Evolutionary conservation across 2,329 filamentous ascomycete species (phyloP).

Genomic region (Cryphonectria japonica): DNA sequence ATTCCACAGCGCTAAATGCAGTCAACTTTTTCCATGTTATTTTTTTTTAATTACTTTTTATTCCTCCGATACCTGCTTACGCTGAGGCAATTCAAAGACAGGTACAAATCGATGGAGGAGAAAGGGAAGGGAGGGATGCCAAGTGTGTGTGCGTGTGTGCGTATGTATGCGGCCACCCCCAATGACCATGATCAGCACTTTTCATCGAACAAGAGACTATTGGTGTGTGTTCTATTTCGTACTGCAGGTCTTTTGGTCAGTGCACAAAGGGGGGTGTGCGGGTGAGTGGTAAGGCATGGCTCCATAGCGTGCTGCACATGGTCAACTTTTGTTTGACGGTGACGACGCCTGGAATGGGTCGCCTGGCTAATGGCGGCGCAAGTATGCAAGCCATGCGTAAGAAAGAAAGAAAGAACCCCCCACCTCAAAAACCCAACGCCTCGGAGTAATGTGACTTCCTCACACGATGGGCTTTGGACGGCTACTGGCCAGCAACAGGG

Average conservation of each 20-base stretch:
- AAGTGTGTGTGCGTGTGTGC: not conserved
- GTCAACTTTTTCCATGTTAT: not conserved
- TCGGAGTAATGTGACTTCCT: constrained; percentile 7
- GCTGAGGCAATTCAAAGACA: not conserved
- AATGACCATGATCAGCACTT: not conserved
- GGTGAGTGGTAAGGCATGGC: not conserved
- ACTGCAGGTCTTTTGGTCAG: not conserved
- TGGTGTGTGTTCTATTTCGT: not conserved
- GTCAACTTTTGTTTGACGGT: not conserved
- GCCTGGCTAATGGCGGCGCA: not conserved
- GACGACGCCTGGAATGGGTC: constrained; percentile 11
- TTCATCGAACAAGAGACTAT: not conserved
- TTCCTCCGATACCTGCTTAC: not conserved
- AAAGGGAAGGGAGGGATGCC: not conserved
- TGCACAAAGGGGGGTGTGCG: not conserved
- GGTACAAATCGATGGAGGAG: not conserved
- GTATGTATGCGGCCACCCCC: not conserved
- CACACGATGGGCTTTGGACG: not conserved
- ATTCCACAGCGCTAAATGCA: constrained; percentile 3
- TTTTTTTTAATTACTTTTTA: not conserved
- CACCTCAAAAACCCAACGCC: not conserved
- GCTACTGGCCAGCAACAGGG: not conserved
- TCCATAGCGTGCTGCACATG: not conserved
- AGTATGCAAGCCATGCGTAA: not conserved
- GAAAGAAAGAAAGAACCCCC: not conserved